phyloP scores from a whole-genome alignment of 306 rosid species.

The Vicia faba region DNA sequence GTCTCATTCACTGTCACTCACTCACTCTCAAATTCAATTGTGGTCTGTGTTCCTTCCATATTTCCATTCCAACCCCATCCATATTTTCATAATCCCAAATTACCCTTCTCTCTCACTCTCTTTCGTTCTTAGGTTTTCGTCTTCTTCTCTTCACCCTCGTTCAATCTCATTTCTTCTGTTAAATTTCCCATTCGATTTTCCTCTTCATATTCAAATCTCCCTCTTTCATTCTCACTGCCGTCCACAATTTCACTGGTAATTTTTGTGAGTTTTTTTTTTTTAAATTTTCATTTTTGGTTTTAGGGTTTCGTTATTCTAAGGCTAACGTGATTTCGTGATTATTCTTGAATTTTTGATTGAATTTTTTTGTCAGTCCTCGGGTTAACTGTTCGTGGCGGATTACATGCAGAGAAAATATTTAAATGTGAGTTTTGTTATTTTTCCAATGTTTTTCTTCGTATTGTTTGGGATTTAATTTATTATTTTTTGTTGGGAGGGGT shows the following conservation, averaged over 20 bases:
- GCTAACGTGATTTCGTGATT: slow-evolving; percentile 5
- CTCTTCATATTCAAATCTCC: slow-evolving; percentile 17
- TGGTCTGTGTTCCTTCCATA: slow-evolving; percentile 17
- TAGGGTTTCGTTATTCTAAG: slow-evolving; percentile 49
- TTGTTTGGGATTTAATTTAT: too few species aligned
- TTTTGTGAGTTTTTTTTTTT: background rate
- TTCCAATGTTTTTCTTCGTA: background rate
- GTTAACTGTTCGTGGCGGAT: background rate
- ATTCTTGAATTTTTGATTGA: background rate
- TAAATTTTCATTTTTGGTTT: background rate
- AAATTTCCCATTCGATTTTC: too few species aligned
- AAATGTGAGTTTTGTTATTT: background rate
- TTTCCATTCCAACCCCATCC: slow-evolving; percentile 34
- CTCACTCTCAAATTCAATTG: slow-evolving; percentile 32
- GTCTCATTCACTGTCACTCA: slow-evolving; percentile 48
- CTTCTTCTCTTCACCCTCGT: background rate
- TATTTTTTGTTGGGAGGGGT: too few species aligned
- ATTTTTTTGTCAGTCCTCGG: background rate
- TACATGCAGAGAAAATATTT: background rate
- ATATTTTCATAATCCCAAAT: slow-evolving; percentile 39
- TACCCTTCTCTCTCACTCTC: background rate
- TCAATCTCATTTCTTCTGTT: background rate
- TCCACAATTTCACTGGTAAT: slow-evolving; percentile 31
- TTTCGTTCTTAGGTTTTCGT: slow-evolving; percentile 32
- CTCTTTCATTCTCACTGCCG: slow-evolving; percentile 2